A percentile compares a stretch with the other conserved stretches of the same genome.
Evolutionary conservation across 192 early-diverging fungal species (phyloP).

Genomic region (Haplosporangium gracile): DNA sequence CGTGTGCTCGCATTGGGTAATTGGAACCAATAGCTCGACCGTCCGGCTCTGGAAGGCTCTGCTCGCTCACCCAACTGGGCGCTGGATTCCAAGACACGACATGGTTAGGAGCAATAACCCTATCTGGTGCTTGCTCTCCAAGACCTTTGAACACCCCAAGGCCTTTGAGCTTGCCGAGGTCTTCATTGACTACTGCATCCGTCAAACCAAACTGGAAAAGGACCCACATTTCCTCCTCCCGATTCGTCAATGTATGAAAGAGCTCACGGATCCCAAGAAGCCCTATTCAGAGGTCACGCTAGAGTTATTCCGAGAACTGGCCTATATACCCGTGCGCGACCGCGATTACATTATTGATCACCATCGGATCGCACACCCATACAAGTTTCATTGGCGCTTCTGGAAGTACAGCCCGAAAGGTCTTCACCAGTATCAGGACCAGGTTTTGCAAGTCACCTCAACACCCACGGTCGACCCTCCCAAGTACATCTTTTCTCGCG

Average conservation of each 20-base stretch:
- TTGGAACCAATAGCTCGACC: background rate
- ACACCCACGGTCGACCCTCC: background rate
- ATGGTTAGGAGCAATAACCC: constrained; percentile 3
- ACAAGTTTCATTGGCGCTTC: background rate
- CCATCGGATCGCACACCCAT: constrained; percentile 8
- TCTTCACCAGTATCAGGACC: background rate
- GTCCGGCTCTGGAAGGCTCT: constrained; percentile 12
- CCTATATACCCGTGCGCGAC: constrained; percentile 1
- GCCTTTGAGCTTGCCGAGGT: constrained; percentile 1
- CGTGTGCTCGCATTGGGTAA: background rate
- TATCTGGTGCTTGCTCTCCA: constrained; percentile 3
- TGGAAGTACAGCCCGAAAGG: background rate
- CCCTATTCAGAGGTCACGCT: background rate
- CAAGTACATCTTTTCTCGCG: background rate
- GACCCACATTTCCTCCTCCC: constrained; percentile 16
- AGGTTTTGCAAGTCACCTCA: background rate
- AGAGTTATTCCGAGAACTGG: background rate
- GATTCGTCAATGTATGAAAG: constrained; percentile 4
- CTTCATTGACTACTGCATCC: constrained; percentile 28
- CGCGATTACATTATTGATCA: constrained; percentile 5
- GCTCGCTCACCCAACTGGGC: background rate
- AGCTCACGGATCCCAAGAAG: background rate
- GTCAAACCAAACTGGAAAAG: constrained; percentile 8
- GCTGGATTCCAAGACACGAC: constrained; percentile 21
- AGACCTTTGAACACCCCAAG: constrained; percentile 7